Conservation (phyloP, 2,329 filamentous ascomycete species). For the Tolypocladium capitatum region DNA sequence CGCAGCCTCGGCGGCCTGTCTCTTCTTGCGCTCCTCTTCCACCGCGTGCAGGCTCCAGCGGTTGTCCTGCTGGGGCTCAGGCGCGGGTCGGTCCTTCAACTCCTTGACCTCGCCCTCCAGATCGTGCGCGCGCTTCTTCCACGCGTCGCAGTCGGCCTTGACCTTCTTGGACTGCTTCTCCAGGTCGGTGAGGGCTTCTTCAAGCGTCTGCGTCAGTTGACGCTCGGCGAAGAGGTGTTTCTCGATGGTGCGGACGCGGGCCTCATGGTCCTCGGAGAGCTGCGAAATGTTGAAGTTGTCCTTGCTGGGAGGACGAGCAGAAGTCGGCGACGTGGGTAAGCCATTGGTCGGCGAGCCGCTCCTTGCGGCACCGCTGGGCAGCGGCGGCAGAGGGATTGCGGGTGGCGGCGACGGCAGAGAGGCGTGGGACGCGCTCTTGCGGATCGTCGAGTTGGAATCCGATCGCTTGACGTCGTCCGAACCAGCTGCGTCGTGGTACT, state of each 20-base stretch:
- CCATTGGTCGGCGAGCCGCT: constrained; percentile 30
- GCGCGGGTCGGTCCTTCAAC: constrained; percentile 36
- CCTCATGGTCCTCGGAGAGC: constrained; percentile 86
- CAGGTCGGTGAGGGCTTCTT: constrained; percentile 88
- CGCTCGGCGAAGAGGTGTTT: constrained; percentile 94
- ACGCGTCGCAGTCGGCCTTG: constrained; percentile 78
- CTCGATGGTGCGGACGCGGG: constrained; percentile 87
- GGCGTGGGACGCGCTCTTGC: constrained; percentile 71
- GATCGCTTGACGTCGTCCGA: constrained; percentile 40
- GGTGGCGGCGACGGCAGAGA: constrained; percentile 89
- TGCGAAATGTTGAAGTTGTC: constrained; percentile 57
- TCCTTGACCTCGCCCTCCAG: constrained; percentile 62
- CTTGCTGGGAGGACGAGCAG: constrained; percentile 65
- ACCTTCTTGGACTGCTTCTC: constrained; percentile 86
- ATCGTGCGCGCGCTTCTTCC: constrained; percentile 72
- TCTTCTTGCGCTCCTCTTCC: constrained; percentile 90
- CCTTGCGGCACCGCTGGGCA: constrained; percentile 48
- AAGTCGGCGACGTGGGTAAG: constrained; percentile 38
- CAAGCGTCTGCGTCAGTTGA: constrained; percentile 85
- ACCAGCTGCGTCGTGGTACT: constrained; percentile 38
- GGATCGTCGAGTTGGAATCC: constrained; percentile 56
- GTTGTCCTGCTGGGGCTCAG: constrained; percentile 37
- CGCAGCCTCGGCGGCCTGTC: constrained; percentile 79
- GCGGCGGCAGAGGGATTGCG: constrained; percentile 85
- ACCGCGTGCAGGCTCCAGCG: constrained; percentile 73